Conservation (phyloP, 2,329 filamentous ascomycete species). For the Ophiostoma sp. region DNA sequence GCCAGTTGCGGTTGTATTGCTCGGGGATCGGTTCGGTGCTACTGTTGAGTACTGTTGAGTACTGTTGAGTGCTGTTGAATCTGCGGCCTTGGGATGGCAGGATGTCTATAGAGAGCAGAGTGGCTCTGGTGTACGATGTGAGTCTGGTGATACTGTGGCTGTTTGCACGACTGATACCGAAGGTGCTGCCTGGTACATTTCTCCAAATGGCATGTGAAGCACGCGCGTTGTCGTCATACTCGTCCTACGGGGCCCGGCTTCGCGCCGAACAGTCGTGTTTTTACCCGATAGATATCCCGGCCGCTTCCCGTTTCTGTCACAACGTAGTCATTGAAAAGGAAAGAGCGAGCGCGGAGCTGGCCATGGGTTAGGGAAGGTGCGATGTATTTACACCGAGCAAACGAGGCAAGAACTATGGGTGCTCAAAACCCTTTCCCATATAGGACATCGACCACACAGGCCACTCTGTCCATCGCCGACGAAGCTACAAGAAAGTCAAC, state of each 20-base stretch:
- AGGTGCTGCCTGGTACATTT: not conserved
- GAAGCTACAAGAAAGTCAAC: too few species aligned
- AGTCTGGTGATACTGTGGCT: not conserved
- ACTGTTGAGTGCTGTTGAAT: not conserved
- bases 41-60: not conserved
- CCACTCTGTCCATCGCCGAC: not conserved
- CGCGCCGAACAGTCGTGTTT: not conserved
- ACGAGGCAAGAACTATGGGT: not conserved
- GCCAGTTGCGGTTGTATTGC: too few species aligned
- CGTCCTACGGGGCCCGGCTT: not conserved
- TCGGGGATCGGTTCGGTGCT: not conserved
- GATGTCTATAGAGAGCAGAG: not conserved
- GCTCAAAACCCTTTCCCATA: not conserved
- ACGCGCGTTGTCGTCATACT: not conserved
- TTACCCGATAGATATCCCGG: not conserved
- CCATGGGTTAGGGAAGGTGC: not conserved
- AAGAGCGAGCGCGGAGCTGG: not conserved
- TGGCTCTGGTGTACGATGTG: not conserved
- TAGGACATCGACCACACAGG: not conserved
- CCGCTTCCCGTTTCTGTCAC: too few species aligned
- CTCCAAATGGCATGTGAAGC: constrained; percentile 1
- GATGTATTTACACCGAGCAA: not conserved
- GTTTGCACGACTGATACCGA: not conserved
- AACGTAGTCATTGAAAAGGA: not conserved
- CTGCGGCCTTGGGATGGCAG: not conserved